phyloP scores from a whole-genome alignment of 2,329 filamentous ascomycete genomes.

The Phialophora expanda region DNA sequence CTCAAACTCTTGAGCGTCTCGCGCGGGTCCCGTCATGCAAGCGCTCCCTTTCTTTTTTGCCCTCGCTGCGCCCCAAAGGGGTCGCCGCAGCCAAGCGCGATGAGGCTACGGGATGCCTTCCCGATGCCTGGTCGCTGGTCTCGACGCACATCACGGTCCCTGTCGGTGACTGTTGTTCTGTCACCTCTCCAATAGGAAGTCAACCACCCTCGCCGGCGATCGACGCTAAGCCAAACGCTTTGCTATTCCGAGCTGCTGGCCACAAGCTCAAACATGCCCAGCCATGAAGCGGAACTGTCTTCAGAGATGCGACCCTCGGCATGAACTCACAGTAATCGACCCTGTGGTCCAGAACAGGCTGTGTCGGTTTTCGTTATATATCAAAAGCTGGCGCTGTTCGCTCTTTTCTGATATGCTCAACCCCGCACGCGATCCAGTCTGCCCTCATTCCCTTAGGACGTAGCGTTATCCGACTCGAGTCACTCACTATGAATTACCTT shows the following conservation, averaged over 20 bases:
- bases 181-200: not conserved
- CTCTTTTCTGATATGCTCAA: not conserved
- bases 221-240: not conserved
- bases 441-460: not conserved
- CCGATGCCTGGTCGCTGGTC: not conserved
- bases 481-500: conserved; percentile 8
- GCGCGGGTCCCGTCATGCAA: not conserved
- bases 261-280: not conserved
- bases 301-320: not conserved
- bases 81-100: not conserved
- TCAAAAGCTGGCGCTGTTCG: not conserved
- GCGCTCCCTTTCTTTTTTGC: not conserved
- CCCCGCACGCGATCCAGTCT: not conserved
- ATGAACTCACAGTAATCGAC: not conserved
- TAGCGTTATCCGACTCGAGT: not conserved
- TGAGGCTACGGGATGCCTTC: not conserved
- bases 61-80: not conserved
- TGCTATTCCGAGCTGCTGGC: not conserved
- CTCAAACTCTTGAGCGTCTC: conserved; percentile 7
- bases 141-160: not conserved
- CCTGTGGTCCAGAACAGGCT: not conserved
- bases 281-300: not conserved
- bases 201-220: not conserved
- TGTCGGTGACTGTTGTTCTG: not conserved
- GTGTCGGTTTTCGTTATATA: not conserved